Evolutionary conservation across 2,329 filamentous ascomycete species (phyloP).

Genomic region (Pseudopithomyces maydicus): DNA sequence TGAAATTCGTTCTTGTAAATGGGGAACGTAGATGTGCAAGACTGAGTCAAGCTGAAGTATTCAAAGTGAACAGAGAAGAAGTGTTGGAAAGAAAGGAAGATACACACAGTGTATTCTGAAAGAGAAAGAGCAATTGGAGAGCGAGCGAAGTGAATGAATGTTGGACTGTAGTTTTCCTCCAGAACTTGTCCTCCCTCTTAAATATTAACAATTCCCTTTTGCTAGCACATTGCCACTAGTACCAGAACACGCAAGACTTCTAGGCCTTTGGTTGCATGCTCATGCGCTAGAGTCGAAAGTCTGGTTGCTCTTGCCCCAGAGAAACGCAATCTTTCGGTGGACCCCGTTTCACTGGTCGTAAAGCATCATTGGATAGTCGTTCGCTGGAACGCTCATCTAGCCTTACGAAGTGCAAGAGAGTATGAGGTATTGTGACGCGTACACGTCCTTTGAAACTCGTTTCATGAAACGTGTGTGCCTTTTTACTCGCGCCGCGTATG

Average conservation of each 20-base stretch:
- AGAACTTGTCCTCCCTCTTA: neutral
- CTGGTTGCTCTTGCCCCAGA: neutral
- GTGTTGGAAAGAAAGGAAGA: neutral
- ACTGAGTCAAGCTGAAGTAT: neutral
- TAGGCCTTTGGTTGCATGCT: neutral
- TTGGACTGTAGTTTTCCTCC: neutral
- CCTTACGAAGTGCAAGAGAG: neutral
- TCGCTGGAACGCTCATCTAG: neutral
- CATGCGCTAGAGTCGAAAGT: neutral
- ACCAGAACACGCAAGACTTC: neutral
- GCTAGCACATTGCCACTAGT: neutral
- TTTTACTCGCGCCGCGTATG: slow-evolving; percentile 1
- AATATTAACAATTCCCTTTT: neutral
- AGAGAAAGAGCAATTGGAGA: neutral
- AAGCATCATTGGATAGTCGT: neutral
- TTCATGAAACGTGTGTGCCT: too few species aligned
- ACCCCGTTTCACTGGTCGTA: neutral
- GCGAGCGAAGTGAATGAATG: slow-evolving; percentile 3
- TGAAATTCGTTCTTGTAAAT: neutral
- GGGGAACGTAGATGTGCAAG: neutral
- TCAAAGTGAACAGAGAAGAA: neutral
- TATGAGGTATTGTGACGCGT: neutral
- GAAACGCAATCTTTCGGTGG: neutral
- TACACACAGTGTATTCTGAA: slow-evolving; percentile 3
- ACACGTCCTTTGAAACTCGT: neutral